Evolutionary conservation across 495 filamentous ascomycete genomes (phyloP), one percentile per base, ranked within the genome.

Genomic region (Parathielavia hyrcaniae): DNA sequence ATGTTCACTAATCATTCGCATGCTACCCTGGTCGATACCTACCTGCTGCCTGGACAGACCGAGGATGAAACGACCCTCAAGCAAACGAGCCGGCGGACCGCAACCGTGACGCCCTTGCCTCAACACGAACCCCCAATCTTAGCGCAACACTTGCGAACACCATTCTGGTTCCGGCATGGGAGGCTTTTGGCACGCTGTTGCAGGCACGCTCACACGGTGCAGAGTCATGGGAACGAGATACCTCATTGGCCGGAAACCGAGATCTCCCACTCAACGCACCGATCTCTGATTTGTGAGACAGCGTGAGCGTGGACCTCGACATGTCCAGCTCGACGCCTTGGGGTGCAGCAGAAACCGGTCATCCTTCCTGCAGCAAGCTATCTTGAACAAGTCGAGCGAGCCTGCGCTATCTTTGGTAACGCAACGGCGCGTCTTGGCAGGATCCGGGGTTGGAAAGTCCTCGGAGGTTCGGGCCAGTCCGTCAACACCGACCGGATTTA

Each of bases 241-340:
- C 34, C 45, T 50, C 54, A 57, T 34, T 34, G 45, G 35, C 36
- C 1, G 36, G 20, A 16, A 13, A 5, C 22, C 38, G 22, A 34
- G 10, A 41, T 19, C 44, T 20, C 8, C 5, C 19, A 35, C 7
- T 17, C 26, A 46, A 35, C 5, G 16, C 40, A 10, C 19, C 30
- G 52, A 35, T 35, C 12, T 30, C 44, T 39, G 14, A 9, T 22
- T 14, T 20, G 9, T 1, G 17, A 32, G 34, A 41, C 23, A 46
- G 54, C 35, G 50, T 32, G 45, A 46, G 54, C 35, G 50, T 32
- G 45, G 45, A 50, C 8, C 17, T 35, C 54, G 54, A 57, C 32
- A 38, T 46, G 53, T 47, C 53, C 52, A n/a, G 23, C 45, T 54
- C n/a, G 52, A 46, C 16, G 3, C 16, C 16, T 43, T 46, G 8